phyloP scores from a whole-genome alignment of 768 basidiomycete genomes.

The Ephemerocybe angulata region DNA sequence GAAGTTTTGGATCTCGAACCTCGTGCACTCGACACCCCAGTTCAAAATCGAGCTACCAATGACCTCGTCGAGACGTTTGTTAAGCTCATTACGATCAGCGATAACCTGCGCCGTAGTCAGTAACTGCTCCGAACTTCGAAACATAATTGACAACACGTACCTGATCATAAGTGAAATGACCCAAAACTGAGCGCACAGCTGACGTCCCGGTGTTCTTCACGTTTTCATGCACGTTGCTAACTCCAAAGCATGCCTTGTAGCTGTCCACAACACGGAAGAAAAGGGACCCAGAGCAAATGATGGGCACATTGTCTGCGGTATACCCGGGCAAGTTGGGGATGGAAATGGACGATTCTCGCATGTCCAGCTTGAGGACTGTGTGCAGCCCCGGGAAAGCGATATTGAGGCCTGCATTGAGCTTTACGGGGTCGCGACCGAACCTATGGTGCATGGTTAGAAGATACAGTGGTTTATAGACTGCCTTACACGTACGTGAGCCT shows the following conservation, averaged over 20 bases:
- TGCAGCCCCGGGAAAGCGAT: conserved; percentile 45
- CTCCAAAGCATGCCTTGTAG: conserved; percentile 50
- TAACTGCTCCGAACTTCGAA: no score
- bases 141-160: conserved; percentile 16
- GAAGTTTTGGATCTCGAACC: conserved; percentile 59
- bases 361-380: conserved; percentile 40
- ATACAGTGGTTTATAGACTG: neutral
- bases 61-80: conserved; percentile 41
- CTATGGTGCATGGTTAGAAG: conserved; percentile 18
- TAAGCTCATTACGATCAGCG: conserved; percentile 50
- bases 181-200: conserved; percentile 52
- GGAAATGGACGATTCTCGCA: conserved; percentile 44
- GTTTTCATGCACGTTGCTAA: conserved; percentile 46
- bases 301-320: conserved; percentile 41
- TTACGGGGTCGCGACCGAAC: conserved; percentile 42
- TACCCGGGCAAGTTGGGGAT: conserved; percentile 39
- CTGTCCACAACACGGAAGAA: conserved; percentile 51
- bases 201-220: conserved; percentile 52
- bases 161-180: conserved; percentile 47
- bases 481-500: conserved; percentile 34
- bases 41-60: conserved; percentile 51
- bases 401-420: conserved; percentile 43
- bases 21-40: conserved; percentile 57
- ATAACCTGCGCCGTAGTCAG: no score
- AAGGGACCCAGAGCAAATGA: conserved; percentile 49